Conservation (phyloP, 1,139 yeast species). For the Eremothecium sinecaudum region DNA sequence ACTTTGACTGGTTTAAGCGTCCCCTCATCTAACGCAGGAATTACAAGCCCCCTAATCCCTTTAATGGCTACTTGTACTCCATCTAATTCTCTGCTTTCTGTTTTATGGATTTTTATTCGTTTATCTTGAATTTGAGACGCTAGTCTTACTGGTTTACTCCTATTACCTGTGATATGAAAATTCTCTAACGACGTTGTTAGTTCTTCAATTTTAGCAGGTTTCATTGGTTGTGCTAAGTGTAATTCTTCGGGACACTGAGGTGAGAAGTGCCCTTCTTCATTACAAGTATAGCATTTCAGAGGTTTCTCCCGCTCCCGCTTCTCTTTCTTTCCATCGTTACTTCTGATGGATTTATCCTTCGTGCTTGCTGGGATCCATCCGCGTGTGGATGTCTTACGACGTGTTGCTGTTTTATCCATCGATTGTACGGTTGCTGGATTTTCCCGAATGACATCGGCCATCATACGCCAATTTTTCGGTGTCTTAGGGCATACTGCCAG, state of each 20-base stretch:
- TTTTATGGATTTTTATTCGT: not conserved
- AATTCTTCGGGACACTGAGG: not conserved
- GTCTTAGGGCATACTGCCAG: not conserved
- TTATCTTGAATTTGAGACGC: not conserved
- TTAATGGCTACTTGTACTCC: not conserved
- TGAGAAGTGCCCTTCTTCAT: constrained; percentile 1
- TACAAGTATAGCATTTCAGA: not conserved
- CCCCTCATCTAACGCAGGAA: not conserved
- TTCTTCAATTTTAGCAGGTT: not conserved
- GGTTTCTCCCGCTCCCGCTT: not conserved
- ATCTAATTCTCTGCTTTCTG: too few relatives aligned
- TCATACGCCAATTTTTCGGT: not conserved
- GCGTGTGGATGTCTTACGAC: not conserved
- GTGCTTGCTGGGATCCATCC: not conserved
- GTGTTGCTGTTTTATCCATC: not conserved
- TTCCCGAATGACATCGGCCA: not conserved
- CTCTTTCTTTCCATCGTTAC: not conserved
- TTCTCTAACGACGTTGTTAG: not conserved
- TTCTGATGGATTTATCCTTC: not conserved
- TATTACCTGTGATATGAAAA: not conserved
- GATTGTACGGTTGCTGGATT: not conserved
- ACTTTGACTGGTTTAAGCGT: not conserved
- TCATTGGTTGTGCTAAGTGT: not conserved
- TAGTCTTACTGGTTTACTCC: not conserved
- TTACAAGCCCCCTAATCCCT: not conserved